Conservation (phyloP, 805 yeast genomes). For the Candida boidinii region DNA sequence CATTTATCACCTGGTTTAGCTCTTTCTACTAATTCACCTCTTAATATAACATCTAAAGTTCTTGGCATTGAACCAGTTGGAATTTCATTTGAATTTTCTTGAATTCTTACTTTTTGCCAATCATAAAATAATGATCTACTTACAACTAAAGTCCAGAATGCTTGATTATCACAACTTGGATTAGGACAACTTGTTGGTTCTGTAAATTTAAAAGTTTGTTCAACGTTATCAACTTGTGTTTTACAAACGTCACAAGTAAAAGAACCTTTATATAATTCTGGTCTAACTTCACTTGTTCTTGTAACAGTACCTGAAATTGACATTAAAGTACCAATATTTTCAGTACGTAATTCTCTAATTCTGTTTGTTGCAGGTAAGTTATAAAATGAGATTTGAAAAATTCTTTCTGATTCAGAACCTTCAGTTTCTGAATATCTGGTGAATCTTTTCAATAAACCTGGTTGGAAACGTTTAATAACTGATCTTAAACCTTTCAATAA, state of each 20-base stretch:
- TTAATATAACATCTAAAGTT: conserved; percentile 80
- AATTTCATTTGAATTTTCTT: conserved; percentile 92
- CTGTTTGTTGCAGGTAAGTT: conserved; percentile 76
- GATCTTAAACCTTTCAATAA: conserved; percentile 65
- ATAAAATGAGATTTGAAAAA: conserved; percentile 86
- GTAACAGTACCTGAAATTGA: conserved; percentile 93
- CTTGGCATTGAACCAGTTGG: conserved; percentile 99
- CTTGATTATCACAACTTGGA: conserved; percentile 80
- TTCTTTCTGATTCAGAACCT: conserved; percentile 49
- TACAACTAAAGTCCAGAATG: conserved; percentile 77
- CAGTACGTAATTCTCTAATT: conserved; percentile 85
- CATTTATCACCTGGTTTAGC: conserved; percentile 98
- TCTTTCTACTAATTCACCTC: conserved; percentile 92
- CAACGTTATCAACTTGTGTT: conserved; percentile 79
- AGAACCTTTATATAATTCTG: conserved; percentile 80
- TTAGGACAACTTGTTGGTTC: conserved; percentile 91
- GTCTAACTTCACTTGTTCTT: conserved; percentile 92
- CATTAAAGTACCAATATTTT: conserved; percentile 76
- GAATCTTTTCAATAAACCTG: conserved; percentile 46
- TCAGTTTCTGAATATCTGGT: conserved; percentile 31
- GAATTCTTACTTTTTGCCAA: conserved; percentile 95
- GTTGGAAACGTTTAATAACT: conserved; percentile 67
- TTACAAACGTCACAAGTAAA: conserved; percentile 87
- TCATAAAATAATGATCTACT: conserved; percentile 82
- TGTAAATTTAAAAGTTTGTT: conserved; percentile 87